Conservation (phyloP, 2,329 filamentous ascomycete genomes). For the Ophidiomyces ophidiicola region DNA sequence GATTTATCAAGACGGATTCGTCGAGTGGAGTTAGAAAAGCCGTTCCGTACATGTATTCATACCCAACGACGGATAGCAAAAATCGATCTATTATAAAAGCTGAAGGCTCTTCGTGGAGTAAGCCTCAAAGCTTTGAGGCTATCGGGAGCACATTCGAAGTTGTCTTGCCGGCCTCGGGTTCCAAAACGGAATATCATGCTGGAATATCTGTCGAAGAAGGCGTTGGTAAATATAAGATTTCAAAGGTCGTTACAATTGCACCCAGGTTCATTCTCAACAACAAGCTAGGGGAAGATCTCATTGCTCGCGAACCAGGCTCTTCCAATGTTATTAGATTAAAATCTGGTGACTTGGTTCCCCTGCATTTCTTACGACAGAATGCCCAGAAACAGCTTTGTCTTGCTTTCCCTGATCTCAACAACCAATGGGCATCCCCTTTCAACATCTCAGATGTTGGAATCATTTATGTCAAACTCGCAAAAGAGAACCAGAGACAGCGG, state of each 20-base stretch:
- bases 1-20: slow-evolving; percentile 50
- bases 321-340: slow-evolving; percentile 70
- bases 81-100: slow-evolving; percentile 83
- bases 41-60: slow-evolving; percentile 92
- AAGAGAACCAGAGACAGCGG: slow-evolving; percentile 75
- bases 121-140: slow-evolving; percentile 93
- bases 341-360: slow-evolving; percentile 64
- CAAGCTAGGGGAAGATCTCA: slow-evolving; percentile 74
- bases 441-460: slow-evolving; percentile 92
- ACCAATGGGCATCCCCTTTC: slow-evolving; percentile 95
- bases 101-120: slow-evolving; percentile 88
- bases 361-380: slow-evolving; percentile 79
- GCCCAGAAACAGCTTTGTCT: slow-evolving; percentile 79
- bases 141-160: slow-evolving; percentile 89
- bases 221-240: slow-evolving; percentile 95
- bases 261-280: slow-evolving; percentile 92
- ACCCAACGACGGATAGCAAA: slow-evolving; percentile 71
- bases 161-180: slow-evolving; percentile 59
- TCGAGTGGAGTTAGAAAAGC: slow-evolving; percentile 53
- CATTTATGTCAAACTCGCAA: slow-evolving; percentile 85
- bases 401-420: slow-evolving; percentile 87
- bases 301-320: slow-evolving; percentile 83
- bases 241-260: slow-evolving; percentile 84
- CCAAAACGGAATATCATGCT: slow-evolving; percentile 71
- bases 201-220: slow-evolving; percentile 82